These are phyloP conservation scores for Neurospora pannonica DNA, from an alignment of 495 filamentous ascomycete genomes.

Conservation along the genomic window DNA sequence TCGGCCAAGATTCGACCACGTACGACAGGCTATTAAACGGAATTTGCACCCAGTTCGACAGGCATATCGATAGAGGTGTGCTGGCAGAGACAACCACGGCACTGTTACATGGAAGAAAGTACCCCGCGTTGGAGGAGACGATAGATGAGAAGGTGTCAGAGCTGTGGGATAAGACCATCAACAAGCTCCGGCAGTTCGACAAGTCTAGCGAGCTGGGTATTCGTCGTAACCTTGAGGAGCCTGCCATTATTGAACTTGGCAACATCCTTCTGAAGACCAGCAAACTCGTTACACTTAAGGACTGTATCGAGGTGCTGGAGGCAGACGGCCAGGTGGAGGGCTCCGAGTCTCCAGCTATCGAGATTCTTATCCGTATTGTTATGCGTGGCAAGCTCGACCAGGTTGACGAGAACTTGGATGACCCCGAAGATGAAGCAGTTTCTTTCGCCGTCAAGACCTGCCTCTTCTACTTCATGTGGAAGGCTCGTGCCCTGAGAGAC, in stretches of 20 bases:
- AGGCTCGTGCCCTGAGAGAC: slow-evolving; percentile 45
- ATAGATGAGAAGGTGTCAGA: slow-evolving; percentile 68
- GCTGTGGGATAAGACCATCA: slow-evolving; percentile 77
- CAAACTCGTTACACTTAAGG: slow-evolving; percentile 70
- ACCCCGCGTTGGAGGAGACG: slow-evolving; percentile 77
- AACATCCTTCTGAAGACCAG: slow-evolving; percentile 77
- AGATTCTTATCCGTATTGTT: slow-evolving; percentile 57
- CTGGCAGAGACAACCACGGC: slow-evolving; percentile 75
- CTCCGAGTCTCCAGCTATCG: slow-evolving; percentile 43
- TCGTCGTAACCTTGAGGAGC: slow-evolving; percentile 50
- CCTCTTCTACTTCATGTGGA: slow-evolving; percentile 95
- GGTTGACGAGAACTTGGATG: slow-evolving; percentile 53
- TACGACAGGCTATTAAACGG: slow-evolving; percentile 81
- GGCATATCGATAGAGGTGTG: slow-evolving; percentile 77
- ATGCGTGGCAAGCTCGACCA: slow-evolving; percentile 55
- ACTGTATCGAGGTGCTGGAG: slow-evolving; percentile 67
- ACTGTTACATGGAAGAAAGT: slow-evolving; percentile 73
- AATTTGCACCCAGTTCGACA: slow-evolving; percentile 85
- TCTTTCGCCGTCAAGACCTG: slow-evolving; percentile 59
- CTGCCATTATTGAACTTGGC: slow-evolving; percentile 57
- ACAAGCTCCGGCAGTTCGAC: slow-evolving; percentile 56
- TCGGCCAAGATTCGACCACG: slow-evolving; percentile 74
- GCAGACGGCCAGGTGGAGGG: slow-evolving; percentile 42
- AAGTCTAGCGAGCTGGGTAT: slow-evolving; percentile 55
- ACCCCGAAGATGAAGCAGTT: slow-evolving; percentile 66